Evolutionary conservation across 805 yeast genomes (phyloP), one percentile per base, ranked within the genome.

Genomic region (Wickerhamomyces queroliae): DNA sequence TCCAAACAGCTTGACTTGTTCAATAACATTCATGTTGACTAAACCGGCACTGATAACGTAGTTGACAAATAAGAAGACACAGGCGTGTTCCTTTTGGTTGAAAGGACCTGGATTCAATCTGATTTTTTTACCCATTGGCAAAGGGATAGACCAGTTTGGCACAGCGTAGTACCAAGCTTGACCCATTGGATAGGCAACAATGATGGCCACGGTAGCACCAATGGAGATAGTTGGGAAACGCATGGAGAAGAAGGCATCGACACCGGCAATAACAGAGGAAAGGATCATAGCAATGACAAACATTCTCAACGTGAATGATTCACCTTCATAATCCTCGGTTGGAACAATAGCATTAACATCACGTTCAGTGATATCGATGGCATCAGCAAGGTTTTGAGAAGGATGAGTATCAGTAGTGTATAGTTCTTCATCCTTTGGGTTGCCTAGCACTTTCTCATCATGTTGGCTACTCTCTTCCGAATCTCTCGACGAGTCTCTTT

Each of bases 61-160:
- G 30, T 62, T 55, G 13, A 74, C 74, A 74, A 76, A 72, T 38
- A 77, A 65, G 20, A 74, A 66, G 43, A 78, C 72, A 41, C 76
- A 45, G 49, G 72, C 67, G 53, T 80, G 87, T 55, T 80, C 87
- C 51, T 80, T 80, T 50, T 73, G 56, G 52, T 75, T 76, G 66
- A 79, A 59, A 51, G 78, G 72, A 13, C 80, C 78, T 0, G 84
- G 83, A 59, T 80, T 81, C 35, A 78, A 57, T 3, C 40, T 46
- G 15, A 62, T 21, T 66, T 19, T 30, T 12, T 64, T 12, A 50
- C 46, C 2, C 64, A 40, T 2, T 33, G 40, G 44, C 42, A 42
- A 22, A 56, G 47, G 5, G 70, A 71, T 31, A 64, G 40, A 19
- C 22, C 33, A 4, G 48, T 19, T 22, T 43, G 44, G 29, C n/a